A percentile compares a stretch with the other conserved stretches of the same genome.
These are phyloP conservation scores for Ceratonia siliqua DNA, from an alignment of 306 rosid species.

Conservation along the genomic window DNA sequence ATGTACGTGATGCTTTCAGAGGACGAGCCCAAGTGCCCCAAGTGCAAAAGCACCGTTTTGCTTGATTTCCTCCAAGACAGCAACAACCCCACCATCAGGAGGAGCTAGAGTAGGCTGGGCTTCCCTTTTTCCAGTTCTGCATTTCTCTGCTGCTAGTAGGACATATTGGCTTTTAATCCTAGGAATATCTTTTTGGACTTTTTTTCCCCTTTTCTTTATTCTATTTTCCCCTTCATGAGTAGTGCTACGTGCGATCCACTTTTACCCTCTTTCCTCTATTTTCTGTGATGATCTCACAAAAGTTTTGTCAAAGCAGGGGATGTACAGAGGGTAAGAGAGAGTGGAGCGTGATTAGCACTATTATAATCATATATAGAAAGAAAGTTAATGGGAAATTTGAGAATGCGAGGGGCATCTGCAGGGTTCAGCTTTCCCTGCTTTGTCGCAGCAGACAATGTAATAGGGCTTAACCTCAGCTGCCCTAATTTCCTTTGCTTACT, in stretches of 20 bases:
- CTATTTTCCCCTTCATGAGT: constrained; percentile 17
- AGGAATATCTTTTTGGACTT: constrained; percentile 21
- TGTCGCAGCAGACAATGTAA: constrained; percentile 48
- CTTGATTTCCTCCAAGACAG: constrained; percentile 79
- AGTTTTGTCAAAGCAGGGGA: constrained; percentile 33
- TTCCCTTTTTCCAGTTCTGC: constrained; percentile 26
- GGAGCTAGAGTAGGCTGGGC: constrained; percentile 40
- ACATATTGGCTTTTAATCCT: constrained; percentile 34
- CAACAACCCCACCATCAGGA: constrained; percentile 44
- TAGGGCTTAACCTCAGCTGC: constrained; percentile 51
- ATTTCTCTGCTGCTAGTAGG: constrained; percentile 31
- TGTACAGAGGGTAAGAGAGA: constrained; percentile 13
- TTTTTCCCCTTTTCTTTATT: neutral
- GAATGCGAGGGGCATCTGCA: constrained; percentile 23
- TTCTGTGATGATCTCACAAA: constrained; percentile 15
- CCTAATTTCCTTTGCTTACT: constrained; percentile 45
- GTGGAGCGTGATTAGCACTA: constrained; percentile 60
- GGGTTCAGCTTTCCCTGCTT: constrained; percentile 36
- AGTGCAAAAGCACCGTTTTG: constrained; percentile 96
- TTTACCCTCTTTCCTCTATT: constrained; percentile 36
- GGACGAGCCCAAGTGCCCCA: constrained; percentile 89
- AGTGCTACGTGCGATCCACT: constrained; percentile 63
- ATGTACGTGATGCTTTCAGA: constrained; percentile 98
- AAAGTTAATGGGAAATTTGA: constrained; percentile 14
- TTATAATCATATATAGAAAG: constrained; percentile 41